These are phyloP conservation scores for Yamadazyma takamatsuzukensis DNA, from an alignment of 805 yeast species.

Conservation along the genomic window DNA sequence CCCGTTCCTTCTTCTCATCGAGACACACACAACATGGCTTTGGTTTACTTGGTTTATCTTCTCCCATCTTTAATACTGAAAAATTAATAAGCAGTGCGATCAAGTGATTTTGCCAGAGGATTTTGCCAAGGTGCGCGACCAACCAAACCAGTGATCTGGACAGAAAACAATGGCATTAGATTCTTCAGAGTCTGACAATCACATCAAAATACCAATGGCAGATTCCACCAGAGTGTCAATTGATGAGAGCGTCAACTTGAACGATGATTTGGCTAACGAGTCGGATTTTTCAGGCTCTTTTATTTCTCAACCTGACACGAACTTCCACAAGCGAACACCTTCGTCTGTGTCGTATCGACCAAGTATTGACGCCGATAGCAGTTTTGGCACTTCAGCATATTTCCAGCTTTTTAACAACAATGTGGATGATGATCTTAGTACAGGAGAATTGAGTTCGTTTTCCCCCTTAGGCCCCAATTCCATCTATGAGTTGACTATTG, in stretches of 20 bases:
- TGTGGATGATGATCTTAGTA: constrained; percentile 13
- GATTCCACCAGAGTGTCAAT: constrained; percentile 10
- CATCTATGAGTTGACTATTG: constrained; percentile 70
- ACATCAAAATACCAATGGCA: neutral
- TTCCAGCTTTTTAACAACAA: constrained; percentile 17
- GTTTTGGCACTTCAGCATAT: constrained; percentile 25
- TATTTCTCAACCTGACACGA: constrained; percentile 7
- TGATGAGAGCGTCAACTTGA: constrained; percentile 17
- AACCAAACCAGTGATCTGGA: constrained; percentile 1
- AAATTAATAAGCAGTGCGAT: constrained; percentile 2
- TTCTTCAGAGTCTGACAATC: neutral
- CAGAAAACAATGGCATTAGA: neutral
- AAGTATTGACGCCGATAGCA: constrained; percentile 30
- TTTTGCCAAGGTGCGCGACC: no score
- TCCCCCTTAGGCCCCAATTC: constrained; percentile 72
- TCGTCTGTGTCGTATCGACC: constrained; percentile 20
- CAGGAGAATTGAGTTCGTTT: constrained; percentile 14
- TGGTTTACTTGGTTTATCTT: constrained; percentile 48
- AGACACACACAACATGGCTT: constrained; percentile 97
- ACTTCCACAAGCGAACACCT: constrained; percentile 1
- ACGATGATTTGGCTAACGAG: constrained; percentile 28
- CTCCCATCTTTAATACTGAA: constrained; percentile 6
- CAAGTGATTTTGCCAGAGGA: neutral
- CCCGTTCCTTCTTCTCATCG: constrained; percentile 76
- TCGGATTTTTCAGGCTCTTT: constrained; percentile 12